A percentile compares a stretch with the other conserved stretches of the same genome.
Evolutionary conservation across 768 basidiomycete species (phyloP).

Genomic region (Mycena amicta): DNA sequence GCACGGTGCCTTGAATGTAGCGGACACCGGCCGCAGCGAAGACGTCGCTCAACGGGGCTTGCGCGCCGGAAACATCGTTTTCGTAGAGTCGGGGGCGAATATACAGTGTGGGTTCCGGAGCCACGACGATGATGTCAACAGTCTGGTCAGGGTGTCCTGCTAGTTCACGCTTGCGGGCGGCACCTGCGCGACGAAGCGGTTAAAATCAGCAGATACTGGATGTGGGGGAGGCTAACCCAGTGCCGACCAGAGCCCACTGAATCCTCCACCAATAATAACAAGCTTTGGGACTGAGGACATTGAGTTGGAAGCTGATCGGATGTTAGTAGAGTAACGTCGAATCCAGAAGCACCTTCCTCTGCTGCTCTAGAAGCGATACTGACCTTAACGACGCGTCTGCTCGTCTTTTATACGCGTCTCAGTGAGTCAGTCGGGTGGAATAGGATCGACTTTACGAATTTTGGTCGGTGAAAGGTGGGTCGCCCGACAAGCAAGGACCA

Average conservation of each 20-base stretch:
- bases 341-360: background rate
- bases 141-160: slow-evolving; percentile 6
- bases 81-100: slow-evolving; percentile 28
- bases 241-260: slow-evolving; percentile 26
- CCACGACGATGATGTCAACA: slow-evolving; percentile 23
- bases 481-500: background rate
- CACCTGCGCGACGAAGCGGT: too few relatives aligned
- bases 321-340: background rate
- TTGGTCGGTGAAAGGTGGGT: background rate
- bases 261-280: slow-evolving; percentile 24
- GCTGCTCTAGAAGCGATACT: too few relatives aligned
- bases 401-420: background rate
- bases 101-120: slow-evolving; percentile 26
- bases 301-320: too few relatives aligned
- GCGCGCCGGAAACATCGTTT: slow-evolving; percentile 17
- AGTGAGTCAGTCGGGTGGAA: background rate
- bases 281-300: slow-evolving; percentile 8
- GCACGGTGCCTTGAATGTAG: slow-evolving; percentile 21
- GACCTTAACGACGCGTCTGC: too few relatives aligned
- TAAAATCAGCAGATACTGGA: too few relatives aligned
- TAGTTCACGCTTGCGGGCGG: slow-evolving; percentile 18
- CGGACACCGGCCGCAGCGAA: slow-evolving; percentile 15
- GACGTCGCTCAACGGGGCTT: slow-evolving; percentile 14
- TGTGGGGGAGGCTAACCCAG: too few relatives aligned
- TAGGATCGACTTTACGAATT: background rate